Evolutionary conservation across 805 yeast species (phyloP), one percentile per base, ranked within the genome.

Genomic region (Candida saitoana): DNA sequence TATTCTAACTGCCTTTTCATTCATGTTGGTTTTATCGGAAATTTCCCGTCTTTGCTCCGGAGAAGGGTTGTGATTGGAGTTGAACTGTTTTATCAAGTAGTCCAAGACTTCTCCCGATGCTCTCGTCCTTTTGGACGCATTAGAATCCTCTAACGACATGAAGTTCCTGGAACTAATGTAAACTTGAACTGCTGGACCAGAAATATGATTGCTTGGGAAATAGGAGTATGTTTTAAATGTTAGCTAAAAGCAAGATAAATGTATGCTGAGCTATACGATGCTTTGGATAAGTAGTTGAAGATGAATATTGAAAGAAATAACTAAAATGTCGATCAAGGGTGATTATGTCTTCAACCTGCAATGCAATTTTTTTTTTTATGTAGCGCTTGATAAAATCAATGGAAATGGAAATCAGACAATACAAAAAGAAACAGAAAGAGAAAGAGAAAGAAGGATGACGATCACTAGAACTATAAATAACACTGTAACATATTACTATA

Each of bases 1-100:
- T 34, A 89, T 89, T 42, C 96, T 73, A 2, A 89, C 96, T 11
- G 90, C 87, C 47, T 93, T 76, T 52, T 89, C 96, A 11, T 89
- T 78, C 86, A 88, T 82, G 15, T 83, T 85, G 1, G 95, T 85
- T 46, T 73, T 73, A 2, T 74, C 79, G 31, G 93, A 80, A 30
- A 89, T 79, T 22, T 71, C 75, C 54, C 82, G 82, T 32, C 96
- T 68, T 42, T 76, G 75, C 32, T 82, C 82, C 0, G 90, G 80
- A 22, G 79, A 71, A 0, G 96, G 96, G 50, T 84, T 86, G 22
- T 87, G 84, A 50, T 86, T 86, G 39, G 65, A 68, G 39, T 74
- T 76, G 57, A 87, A 89, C 56, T 85, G 95, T 22, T 69, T 65
- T 34, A 87, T 75, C 38, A 89, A 69, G 35, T 74, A 71, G 38